Conservation (phyloP, 129 eudicot species). For the Centaurea solstitialis region DNA sequence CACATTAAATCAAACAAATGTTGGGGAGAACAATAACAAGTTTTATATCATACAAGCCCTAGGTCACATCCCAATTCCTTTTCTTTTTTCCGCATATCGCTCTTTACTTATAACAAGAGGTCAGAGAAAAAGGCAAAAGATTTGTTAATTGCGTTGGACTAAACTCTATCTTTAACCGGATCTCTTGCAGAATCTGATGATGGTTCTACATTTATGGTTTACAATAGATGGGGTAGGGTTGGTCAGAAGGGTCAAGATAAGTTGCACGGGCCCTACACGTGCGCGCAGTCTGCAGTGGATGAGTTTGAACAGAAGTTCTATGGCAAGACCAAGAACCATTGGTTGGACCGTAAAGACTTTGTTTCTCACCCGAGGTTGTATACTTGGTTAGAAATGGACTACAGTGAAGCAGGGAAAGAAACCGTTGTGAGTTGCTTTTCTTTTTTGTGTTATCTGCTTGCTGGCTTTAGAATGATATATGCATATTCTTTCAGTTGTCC, state of each 20-base stretch:
- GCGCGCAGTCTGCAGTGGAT: slow-evolving; percentile 48
- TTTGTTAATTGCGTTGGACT: neutral
- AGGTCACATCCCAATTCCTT: slow-evolving; percentile 43
- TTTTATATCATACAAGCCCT: slow-evolving; percentile 88
- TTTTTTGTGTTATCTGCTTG: neutral
- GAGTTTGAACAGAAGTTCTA: slow-evolving; percentile 82
- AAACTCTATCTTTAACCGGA: neutral
- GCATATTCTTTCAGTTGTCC: neutral
- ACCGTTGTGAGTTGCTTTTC: slow-evolving; percentile 49
- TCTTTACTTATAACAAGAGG: neutral
- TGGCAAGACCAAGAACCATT: slow-evolving; percentile 80
- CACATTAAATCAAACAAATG: slow-evolving; percentile 92
- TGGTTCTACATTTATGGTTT: slow-evolving; percentile 76
- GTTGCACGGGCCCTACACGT: slow-evolving; percentile 71
- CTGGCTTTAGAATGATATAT: neutral
- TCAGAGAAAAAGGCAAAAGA: no score
- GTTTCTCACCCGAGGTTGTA: slow-evolving; percentile 62
- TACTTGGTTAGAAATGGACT: slow-evolving; percentile 99
- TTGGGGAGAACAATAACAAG: slow-evolving; percentile 93
- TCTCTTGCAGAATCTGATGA: slow-evolving; percentile 77
- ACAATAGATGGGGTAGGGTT: slow-evolving; percentile 98
- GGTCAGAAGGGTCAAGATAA: slow-evolving; percentile 93
- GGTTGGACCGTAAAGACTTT: slow-evolving; percentile 69
- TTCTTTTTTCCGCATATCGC: neutral
- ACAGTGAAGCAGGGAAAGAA: slow-evolving; percentile 55